Evolutionary conservation across 441 rosid species (phyloP).

Genomic region (Gossypium trilobum): DNA sequence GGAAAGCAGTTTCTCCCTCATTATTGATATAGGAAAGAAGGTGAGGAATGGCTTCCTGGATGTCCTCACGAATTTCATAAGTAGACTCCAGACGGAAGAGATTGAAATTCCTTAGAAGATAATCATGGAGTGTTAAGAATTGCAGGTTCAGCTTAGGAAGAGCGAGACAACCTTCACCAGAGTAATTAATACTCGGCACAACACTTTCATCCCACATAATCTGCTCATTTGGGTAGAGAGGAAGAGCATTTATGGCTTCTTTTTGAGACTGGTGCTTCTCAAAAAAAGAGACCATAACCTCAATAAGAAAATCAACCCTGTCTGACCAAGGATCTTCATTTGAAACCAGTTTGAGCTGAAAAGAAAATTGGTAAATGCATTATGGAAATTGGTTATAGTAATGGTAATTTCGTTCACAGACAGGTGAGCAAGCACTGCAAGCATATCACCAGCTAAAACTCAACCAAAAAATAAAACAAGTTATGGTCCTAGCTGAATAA

Average conservation of each 20-base stretch:
- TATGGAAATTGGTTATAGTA: neutral
- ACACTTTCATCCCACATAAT: constrained; percentile 99
- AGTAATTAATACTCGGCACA: constrained; percentile 95
- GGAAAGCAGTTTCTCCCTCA: constrained; percentile 88
- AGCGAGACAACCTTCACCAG: constrained; percentile 98
- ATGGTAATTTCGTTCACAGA: neutral
- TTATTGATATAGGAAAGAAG: constrained; percentile 78
- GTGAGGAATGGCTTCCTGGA: constrained; percentile 95
- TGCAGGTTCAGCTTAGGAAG: constrained; percentile 96
- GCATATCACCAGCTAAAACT: neutral
- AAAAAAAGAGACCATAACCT: constrained; percentile 87
- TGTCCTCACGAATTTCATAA: constrained; percentile 98
- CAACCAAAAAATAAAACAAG: neutral
- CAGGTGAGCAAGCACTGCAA: neutral
- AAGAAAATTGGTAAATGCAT: constrained; percentile 7
- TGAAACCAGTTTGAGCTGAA: constrained; percentile 85
- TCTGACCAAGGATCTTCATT: constrained; percentile 79
- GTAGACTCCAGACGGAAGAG: constrained; percentile 97
- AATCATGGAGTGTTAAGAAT: constrained; percentile 92
- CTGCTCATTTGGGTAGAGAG: constrained; percentile 96
- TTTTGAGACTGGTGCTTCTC: constrained; percentile 92
- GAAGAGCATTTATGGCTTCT: constrained; percentile 96
- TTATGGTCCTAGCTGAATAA: neutral
- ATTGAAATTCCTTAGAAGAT: constrained; percentile 89
- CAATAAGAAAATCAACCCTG: constrained; percentile 76